Evolutionary conservation across 169 alveolate genomes (phyloP).

Genomic region (Cyclospora cayetanensis): DNA sequence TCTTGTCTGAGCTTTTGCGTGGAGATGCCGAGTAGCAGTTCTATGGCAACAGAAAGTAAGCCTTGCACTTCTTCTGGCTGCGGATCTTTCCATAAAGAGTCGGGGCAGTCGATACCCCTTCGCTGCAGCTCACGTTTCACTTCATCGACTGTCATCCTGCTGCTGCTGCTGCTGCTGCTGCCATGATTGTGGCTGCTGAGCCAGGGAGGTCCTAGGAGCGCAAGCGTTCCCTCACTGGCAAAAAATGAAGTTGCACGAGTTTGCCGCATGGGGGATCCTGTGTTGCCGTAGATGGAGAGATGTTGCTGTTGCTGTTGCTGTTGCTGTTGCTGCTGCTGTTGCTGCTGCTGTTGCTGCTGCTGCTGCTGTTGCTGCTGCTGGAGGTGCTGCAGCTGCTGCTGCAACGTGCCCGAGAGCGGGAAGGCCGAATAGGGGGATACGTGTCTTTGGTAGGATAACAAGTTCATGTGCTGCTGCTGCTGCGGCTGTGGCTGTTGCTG

Average conservation of each 20-base stretch:
- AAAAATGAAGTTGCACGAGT: background rate
- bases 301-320: background rate
- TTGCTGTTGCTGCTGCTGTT: background rate
- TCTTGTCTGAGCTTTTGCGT: background rate
- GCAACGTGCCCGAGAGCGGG: background rate
- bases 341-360: background rate
- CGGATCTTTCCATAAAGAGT: background rate
- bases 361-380: too few species aligned
- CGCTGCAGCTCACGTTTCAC: slow-evolving; percentile 15
- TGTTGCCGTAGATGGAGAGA: background rate
- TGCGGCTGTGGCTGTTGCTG: background rate
- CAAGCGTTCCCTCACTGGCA: background rate
- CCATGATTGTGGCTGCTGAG: background rate
- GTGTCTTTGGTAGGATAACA: background rate
- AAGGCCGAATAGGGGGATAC: background rate
- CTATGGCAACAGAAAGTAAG: background rate
- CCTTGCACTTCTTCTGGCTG: background rate
- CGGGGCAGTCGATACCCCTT: background rate
- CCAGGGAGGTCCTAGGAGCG: background rate
- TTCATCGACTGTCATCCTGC: background rate
- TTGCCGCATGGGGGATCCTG: background rate
- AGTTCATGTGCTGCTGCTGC: slow-evolving; percentile 7
- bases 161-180: slow-evolving; percentile 28
- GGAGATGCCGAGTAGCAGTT: background rate
- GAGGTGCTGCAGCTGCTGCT: too few species aligned